phyloP scores from a whole-genome alignment of 805 yeast species.

The Saccharomyces paradoxus region DNA sequence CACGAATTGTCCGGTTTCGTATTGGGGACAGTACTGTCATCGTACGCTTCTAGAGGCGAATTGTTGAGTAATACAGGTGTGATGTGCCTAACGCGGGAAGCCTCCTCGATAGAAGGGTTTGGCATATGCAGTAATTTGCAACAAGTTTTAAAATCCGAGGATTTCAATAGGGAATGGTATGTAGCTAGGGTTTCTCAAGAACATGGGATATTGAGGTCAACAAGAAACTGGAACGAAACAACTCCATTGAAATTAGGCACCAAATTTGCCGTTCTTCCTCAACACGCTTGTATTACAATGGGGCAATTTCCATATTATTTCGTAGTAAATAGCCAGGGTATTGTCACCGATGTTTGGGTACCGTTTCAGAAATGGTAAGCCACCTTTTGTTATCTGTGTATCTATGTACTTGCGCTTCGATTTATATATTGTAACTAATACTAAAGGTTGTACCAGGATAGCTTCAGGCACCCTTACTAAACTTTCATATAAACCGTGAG shows the following conservation, averaged over 20 bases:
- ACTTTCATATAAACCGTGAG: neutral
- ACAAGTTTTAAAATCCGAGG: slow-evolving; percentile 32
- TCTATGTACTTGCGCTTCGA: neutral
- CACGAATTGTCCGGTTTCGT: slow-evolving; percentile 45
- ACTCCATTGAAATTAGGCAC: slow-evolving; percentile 35
- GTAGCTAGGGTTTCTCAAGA: slow-evolving; percentile 69
- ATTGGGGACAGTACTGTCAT: slow-evolving; percentile 50
- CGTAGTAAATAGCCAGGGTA: slow-evolving; percentile 41
- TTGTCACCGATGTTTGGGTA: slow-evolving; percentile 54
- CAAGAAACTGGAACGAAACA: slow-evolving; percentile 18
- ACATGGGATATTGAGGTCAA: slow-evolving; percentile 63
- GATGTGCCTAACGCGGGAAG: slow-evolving; percentile 60
- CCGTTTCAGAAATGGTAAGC: slow-evolving; percentile 47
- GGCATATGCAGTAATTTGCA: slow-evolving; percentile 33
- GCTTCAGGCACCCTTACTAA: neutral
- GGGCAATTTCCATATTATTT: slow-evolving; percentile 52
- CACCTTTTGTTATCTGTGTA: neutral
- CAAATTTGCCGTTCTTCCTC: slow-evolving; percentile 50
- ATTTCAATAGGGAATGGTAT: slow-evolving; percentile 45
- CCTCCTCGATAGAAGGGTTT: slow-evolving; percentile 47
- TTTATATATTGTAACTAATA: neutral
- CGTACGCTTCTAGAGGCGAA: slow-evolving; percentile 45
- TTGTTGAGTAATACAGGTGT: slow-evolving; percentile 70
- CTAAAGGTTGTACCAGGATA: neutral
- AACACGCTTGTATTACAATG: slow-evolving; percentile 68